Evolutionary conservation across 192 early-diverging fungal species (phyloP), one percentile per base, ranked within the genome.

Genomic region (Coemansia sp.): DNA sequence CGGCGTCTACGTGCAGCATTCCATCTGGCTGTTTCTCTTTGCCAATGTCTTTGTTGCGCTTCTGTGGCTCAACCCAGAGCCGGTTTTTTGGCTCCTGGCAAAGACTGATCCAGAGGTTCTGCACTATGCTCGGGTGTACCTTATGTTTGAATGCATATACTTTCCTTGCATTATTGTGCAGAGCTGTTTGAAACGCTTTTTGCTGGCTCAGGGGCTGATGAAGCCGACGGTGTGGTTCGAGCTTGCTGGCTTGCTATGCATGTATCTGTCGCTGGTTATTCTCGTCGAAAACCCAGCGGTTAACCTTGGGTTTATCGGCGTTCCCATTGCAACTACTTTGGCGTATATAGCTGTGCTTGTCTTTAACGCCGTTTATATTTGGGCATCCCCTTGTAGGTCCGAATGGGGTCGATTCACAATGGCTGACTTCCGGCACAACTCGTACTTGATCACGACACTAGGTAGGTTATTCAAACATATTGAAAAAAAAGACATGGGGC

Each of bases 131-230:
- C 85, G 84, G 4, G 46, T 82, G 19, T 95, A 89, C 75, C 60
- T 91, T 27, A 47, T 69, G 3, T 90, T 82, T 35, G 81, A 90
- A 22, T 74, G 94, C 28, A 62, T 87, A 11, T 91, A 91, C 16
- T 86, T 91, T 32, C 88, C 91, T 6, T 89, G 91, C 10, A 85
- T 83, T 59, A 74, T 98, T 47, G 82, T 90, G 14, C 88, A 89
- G 84, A 91, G 93, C 23, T 90, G 88, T 61, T 64, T 93, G 45
- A 91, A 93, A 58, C 83, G 91, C 35, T 96, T 85, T 68, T 75
- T 96, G 47, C 87, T 95, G 70, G 87, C 89, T 0, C 95, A 98
- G 72, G 94, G 91, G 60, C 89, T 91, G 64, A 95, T 98, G 95
- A 80, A 85, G 18, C 91, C 92, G 0, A 85, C 81, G 5, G 87